Percentiles rank a stretch among this genome's conserved stretches.
phyloP scores from a whole-genome alignment of 2,329 filamentous ascomycete species.

The Massarina eburnea region DNA sequence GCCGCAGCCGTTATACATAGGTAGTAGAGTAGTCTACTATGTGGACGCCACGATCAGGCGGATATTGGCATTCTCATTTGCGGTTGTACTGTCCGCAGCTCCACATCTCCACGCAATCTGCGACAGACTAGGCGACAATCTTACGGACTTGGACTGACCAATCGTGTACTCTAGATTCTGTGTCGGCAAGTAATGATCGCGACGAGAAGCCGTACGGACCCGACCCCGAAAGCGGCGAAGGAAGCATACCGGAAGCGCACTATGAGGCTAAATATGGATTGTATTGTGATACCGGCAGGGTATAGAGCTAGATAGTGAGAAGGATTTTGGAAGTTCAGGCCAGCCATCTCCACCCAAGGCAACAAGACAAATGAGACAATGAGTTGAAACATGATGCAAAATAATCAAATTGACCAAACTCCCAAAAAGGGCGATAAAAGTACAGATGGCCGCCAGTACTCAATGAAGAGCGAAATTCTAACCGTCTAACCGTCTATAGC shows the following conservation, averaged over 20 bases:
- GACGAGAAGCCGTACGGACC: too few species aligned
- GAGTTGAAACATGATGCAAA: background rate
- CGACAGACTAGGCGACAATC: background rate
- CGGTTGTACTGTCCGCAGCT: background rate
- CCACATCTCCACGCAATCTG: background rate
- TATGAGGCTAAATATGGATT: background rate
- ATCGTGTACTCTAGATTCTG: constrained; percentile 21
- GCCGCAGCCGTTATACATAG: constrained; percentile 27
- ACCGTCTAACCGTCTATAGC: constrained; percentile 8
- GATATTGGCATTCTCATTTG: background rate
- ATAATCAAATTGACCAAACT: constrained; percentile 4
- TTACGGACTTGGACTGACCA: background rate
- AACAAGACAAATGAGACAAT: background rate
- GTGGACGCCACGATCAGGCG: constrained; percentile 6
- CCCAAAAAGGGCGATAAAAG: constrained; percentile 3
- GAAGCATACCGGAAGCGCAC: background rate
- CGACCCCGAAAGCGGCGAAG: too few species aligned
- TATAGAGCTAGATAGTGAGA: background rate
- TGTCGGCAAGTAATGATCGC: constrained; percentile 20
- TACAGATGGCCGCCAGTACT: constrained; percentile 11
- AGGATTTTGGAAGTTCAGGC: background rate
- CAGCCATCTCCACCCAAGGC: constrained; percentile 5
- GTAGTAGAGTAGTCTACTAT: constrained; percentile 17
- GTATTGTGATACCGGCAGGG: constrained; percentile 3
- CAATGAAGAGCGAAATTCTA: constrained; percentile 13